Conservation (phyloP, 768 basidiomycete species). For the Mycena capillaripes region DNA sequence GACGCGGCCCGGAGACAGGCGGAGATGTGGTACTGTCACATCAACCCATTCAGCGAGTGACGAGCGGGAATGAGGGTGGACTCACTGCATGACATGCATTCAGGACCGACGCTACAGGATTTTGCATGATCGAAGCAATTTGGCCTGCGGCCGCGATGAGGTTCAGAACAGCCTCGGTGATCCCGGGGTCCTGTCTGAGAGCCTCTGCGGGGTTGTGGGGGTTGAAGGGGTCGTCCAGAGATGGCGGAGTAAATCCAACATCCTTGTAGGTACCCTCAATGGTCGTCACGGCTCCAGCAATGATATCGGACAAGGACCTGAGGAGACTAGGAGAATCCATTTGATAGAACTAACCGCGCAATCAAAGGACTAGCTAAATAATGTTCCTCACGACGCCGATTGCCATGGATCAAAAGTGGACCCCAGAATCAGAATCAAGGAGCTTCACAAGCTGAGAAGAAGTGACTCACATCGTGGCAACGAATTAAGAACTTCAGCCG, state of each 20-base stretch:
- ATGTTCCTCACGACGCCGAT: too few relatives aligned
- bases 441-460: too few relatives aligned
- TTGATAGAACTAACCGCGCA: too few relatives aligned
- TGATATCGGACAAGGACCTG: not conserved
- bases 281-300: not conserved
- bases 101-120: not conserved
- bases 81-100: slow-evolving; percentile 8
- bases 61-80: not conserved
- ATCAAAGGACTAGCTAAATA: too few relatives aligned
- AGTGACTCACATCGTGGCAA: too few relatives aligned
- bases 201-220: not conserved
- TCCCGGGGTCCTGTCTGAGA: not conserved
- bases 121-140: not conserved
- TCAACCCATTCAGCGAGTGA: not conserved
- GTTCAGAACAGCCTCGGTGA: not conserved
- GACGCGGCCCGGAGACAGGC: not conserved
- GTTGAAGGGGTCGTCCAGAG: slow-evolving; percentile 8
- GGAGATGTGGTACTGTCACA: slow-evolving; percentile 12
- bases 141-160: slow-evolving; percentile 15
- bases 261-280: not conserved
- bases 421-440: too few relatives aligned
- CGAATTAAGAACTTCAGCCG: too few relatives aligned
- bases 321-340: slow-evolving; percentile 1
- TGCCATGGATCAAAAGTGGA: too few relatives aligned
- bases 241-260: not conserved